Evolutionary conservation across 176 grass and related monocot genomes (phyloP).

Genomic region (Poa pratensis): DNA sequence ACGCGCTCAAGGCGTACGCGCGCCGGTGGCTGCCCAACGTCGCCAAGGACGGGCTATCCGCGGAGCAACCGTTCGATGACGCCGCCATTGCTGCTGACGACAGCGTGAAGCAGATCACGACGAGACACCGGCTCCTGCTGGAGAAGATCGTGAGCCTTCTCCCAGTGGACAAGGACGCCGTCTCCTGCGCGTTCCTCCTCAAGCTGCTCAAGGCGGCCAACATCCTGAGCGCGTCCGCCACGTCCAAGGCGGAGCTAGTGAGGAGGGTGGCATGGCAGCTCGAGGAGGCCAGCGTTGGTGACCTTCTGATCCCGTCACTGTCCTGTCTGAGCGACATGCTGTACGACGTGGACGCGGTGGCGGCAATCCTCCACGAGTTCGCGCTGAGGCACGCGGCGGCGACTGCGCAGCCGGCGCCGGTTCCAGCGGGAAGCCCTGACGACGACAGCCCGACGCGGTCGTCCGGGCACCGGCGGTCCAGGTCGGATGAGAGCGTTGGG

Average conservation of each 20-base stretch:
- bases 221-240: slow-evolving; percentile 59
- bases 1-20: slow-evolving; percentile 76
- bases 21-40: slow-evolving; percentile 70
- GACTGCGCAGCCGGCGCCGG: background rate
- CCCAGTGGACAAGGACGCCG: slow-evolving; percentile 66
- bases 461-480: slow-evolving; percentile 66
- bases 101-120: slow-evolving; percentile 48
- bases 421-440: slow-evolving; percentile 45
- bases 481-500: slow-evolving; percentile 79
- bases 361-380: slow-evolving; percentile 78
- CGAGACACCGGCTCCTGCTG: slow-evolving; percentile 64
- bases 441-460: slow-evolving; percentile 52
- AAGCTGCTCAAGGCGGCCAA: slow-evolving; percentile 84
- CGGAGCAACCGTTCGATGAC: slow-evolving; percentile 43
- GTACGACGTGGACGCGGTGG: slow-evolving; percentile 75
- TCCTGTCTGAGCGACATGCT: slow-evolving; percentile 53
- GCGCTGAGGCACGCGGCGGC: slow-evolving; percentile 57
- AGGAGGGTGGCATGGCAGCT: slow-evolving; percentile 69
- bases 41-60: slow-evolving; percentile 38
- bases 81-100: background rate
- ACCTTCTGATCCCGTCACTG: slow-evolving; percentile 74
- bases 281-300: slow-evolving; percentile 68
- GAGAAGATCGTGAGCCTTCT: slow-evolving; percentile 92
- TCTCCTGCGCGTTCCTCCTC: slow-evolving; percentile 79
- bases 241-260: slow-evolving; percentile 69